Base-by-base conservation (phyloP, 345 rosid species). In the Excoecaria agallocha region DNA sequence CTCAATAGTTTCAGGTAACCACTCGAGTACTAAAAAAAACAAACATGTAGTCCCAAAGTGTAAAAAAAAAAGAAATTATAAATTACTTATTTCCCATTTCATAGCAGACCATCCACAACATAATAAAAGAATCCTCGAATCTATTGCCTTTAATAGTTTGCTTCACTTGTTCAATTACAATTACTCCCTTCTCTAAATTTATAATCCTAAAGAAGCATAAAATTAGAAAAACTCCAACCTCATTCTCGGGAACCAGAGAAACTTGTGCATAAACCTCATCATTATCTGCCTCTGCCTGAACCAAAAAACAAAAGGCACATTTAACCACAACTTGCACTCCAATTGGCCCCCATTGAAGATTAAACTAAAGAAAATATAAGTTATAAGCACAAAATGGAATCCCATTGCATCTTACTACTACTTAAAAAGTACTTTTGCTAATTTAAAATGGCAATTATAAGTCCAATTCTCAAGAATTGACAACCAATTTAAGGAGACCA, bases 181-280 rank as follows among this genome's bases (percentile, higher is more conserved):
- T 30, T 15, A 73, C 12, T 35, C 30, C 30, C 30, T 30, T 30
- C 30, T 30, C 30, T 30, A 6, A 43, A 56, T 12, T 25, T 6
- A 20, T 19, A 12, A 68, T 52, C 65, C 11, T 12, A 24, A 37
- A 22, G 22, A 48, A 69, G 24, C 3, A 19, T 17, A 60, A 72
- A 67, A 74, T 19, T 38, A 72, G 46, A 78, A 25, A 25, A 65
- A n/a, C 52, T 69, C 89, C 58, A 65, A 93, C 99, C 98, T 91
- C 91, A 8, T 50, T 82, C 82, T 91, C 96, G 57, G 93, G 93
- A 86, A 87, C 78, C 74, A 95, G 85, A 17, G 94, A 87, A 57
- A 95, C 97, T 76, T 90, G 97, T 25, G 99, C 96, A 79, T 91
- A 93, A 30, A 91, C 99, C 75, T 95, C 99, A 84, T 93, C 99